Conservation (phyloP, 805 yeast species). For the Limtongia smithiae region DNA sequence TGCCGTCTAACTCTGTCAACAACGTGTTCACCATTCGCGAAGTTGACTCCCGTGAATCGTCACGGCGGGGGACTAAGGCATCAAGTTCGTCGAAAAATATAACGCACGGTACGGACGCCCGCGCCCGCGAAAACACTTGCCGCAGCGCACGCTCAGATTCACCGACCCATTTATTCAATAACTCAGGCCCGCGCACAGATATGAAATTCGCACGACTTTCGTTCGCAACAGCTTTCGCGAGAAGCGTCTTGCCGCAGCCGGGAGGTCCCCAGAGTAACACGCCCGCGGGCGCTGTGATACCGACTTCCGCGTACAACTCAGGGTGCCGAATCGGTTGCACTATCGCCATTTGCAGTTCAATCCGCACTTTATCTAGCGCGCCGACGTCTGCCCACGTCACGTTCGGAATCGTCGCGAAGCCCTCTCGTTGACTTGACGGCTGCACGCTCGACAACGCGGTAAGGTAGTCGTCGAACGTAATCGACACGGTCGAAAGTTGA, state of each 20-base stretch:
- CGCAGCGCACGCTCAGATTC: conserved; percentile 92
- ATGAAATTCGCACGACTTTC: conserved; percentile 96
- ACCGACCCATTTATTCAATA: conserved; percentile 91
- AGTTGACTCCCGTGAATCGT: conserved; percentile 79
- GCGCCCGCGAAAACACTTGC: conserved; percentile 87
- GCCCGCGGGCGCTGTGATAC: conserved; percentile 95
- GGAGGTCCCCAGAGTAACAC: conserved; percentile 99
- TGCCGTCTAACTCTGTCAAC: conserved; percentile 90
- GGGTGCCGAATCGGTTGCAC: conserved; percentile 95
- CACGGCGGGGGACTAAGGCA: conserved; percentile 93
- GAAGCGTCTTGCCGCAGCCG: conserved; percentile 94
- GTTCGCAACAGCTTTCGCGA: conserved; percentile 97
- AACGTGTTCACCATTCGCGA: conserved; percentile 92
- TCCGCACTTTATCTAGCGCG: conserved; percentile 73
- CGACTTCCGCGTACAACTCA: conserved; percentile 81
- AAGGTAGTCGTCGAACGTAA: conserved; percentile 74
- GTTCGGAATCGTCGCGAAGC: conserved; percentile 97
- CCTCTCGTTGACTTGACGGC: conserved; percentile 97
- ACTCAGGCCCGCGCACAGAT: conserved; percentile 92
- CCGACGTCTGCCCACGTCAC: conserved; percentile 96
- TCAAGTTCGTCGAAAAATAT: conserved; percentile 95
- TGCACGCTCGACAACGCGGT: conserved; percentile 88
- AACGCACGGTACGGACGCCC: conserved; percentile 90
- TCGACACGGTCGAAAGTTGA: conserved; percentile 72
- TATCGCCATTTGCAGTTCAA: conserved; percentile 93